Evolutionary conservation across 768 basidiomycete genomes (phyloP).

Genomic region (Lactarius sp.): DNA sequence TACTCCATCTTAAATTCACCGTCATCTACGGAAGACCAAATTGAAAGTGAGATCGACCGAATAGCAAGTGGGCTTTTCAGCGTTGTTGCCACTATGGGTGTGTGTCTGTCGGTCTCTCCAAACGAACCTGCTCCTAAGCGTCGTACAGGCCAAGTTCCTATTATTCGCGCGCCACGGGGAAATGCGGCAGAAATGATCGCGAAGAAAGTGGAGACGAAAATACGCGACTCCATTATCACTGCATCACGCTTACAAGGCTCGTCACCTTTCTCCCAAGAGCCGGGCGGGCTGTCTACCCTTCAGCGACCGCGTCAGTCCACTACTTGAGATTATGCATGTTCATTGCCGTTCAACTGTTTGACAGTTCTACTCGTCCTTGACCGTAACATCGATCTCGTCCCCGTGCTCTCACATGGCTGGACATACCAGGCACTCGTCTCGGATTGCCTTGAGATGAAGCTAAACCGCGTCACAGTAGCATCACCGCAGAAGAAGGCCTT

Average conservation of each 20-base stretch:
- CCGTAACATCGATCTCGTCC: slow-evolving; percentile 89
- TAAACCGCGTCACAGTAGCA: slow-evolving; percentile 87
- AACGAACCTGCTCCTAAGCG: background rate
- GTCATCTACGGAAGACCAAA: slow-evolving; percentile 80
- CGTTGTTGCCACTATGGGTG: slow-evolving; percentile 83
- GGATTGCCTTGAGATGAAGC: slow-evolving; percentile 94
- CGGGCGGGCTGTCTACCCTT: slow-evolving; percentile 77
- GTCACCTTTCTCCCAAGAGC: slow-evolving; percentile 73
- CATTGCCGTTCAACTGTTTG: slow-evolving; percentile 12
- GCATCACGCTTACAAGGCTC: slow-evolving; percentile 57
- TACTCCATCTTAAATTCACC: slow-evolving; percentile 92
- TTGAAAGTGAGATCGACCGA: slow-evolving; percentile 90
- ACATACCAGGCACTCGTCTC: slow-evolving; percentile 98
- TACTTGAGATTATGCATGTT: background rate
- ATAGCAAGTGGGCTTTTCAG: slow-evolving; percentile 89
- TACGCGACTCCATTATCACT: slow-evolving; percentile 77
- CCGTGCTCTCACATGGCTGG: slow-evolving; percentile 95
- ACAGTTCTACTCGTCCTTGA: slow-evolving; percentile 91
- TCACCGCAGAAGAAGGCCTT: slow-evolving; percentile 78
- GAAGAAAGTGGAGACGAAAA: slow-evolving; percentile 87
- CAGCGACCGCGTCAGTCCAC: slow-evolving; percentile 73
- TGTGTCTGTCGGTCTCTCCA: slow-evolving; percentile 24
- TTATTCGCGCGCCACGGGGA: slow-evolving; percentile 90
- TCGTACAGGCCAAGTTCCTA: slow-evolving; percentile 75
- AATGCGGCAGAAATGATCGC: slow-evolving; percentile 99